Percentiles rank a stretch among this genome's conserved stretches.
phyloP scores from a whole-genome alignment of 176 grass and related monocot species.

The Pharus latifolius region DNA sequence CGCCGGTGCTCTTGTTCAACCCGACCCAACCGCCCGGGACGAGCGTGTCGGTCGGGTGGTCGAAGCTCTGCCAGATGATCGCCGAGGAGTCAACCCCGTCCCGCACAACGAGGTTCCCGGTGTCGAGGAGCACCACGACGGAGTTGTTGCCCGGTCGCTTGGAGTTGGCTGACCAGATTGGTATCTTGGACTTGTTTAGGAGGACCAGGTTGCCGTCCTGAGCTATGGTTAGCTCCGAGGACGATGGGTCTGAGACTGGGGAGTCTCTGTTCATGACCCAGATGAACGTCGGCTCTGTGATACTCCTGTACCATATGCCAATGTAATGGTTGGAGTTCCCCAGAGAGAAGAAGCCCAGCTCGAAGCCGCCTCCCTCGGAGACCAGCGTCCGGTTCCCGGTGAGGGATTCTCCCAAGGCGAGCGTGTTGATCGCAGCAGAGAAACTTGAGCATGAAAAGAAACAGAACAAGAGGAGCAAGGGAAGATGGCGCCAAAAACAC shows the following conservation, averaged over 20 bases:
- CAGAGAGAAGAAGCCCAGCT: constrained; percentile 46
- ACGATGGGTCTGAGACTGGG: constrained; percentile 15
- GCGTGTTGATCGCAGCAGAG: not conserved
- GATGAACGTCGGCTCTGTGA: constrained; percentile 9
- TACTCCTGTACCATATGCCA: constrained; percentile 50
- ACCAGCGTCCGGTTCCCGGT: constrained; percentile 23
- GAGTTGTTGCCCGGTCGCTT: not conserved
- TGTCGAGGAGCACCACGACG: constrained; percentile 37
- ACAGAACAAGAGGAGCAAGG: not conserved
- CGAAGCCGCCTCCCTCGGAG: constrained; percentile 27
- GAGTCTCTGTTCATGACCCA: constrained; percentile 48
- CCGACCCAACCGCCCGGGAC: constrained; percentile 39
- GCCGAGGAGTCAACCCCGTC: not conserved
- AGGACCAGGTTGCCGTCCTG: constrained; percentile 33
- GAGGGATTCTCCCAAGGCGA: constrained; percentile 6
- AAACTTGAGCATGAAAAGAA: not conserved
- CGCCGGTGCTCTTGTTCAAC: constrained; percentile 35
- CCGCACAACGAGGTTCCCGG: constrained; percentile 36
- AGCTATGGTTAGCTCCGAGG: constrained; percentile 21
- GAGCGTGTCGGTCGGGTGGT: constrained; percentile 44
- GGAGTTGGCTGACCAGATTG: constrained; percentile 40
- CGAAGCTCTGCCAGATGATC: constrained; percentile 53
- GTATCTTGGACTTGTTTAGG: not conserved
- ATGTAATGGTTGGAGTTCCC: constrained; percentile 17
- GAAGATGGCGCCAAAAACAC: not conserved